Conservation (phyloP, 306 rosid species). For the Gleditsia sinensis region DNA sequence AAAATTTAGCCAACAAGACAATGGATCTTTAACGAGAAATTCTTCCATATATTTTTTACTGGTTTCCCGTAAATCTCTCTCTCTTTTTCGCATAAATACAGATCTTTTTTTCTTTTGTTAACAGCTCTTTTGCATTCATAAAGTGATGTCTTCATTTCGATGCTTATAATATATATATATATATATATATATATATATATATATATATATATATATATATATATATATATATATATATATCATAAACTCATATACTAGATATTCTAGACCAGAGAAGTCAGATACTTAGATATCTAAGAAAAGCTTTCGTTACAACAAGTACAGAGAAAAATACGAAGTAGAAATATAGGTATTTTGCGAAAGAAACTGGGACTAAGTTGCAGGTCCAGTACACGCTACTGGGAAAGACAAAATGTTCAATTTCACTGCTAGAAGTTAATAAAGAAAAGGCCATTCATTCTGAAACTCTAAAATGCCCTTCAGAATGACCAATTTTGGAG, state of each 20-base stretch:
- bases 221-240: no score
- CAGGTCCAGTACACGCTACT: constrained; percentile 19
- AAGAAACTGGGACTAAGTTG: constrained; percentile 32
- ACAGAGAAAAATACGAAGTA: constrained; percentile 9
- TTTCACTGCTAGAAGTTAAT: constrained; percentile 28
- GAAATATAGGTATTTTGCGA: constrained; percentile 11
- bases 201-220: no score
- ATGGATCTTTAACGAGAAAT: no score
- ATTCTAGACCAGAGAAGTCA: constrained; percentile 1
- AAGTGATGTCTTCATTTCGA: constrained; percentile 5
- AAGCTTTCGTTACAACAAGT: not conserved
- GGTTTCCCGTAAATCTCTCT: no score
- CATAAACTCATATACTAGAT: constrained; percentile 14
- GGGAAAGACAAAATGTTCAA: not conserved
- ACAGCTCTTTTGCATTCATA: constrained; percentile 20
- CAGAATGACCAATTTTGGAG: constrained; percentile 29
- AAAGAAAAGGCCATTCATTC: constrained; percentile 26
- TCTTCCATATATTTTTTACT: no score
- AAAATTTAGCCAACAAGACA: not conserved
- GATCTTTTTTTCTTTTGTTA: not conserved
- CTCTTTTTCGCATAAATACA: not conserved
- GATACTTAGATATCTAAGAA: constrained; percentile 29
- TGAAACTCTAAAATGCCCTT: constrained; percentile 32
- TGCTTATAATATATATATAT: no score
- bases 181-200: no score